Percentiles rank a stretch among this genome's conserved stretches.
Evolutionary conservation across 2,329 filamentous ascomycete species (phyloP).

Genomic region (Colletotrichum sp.): DNA sequence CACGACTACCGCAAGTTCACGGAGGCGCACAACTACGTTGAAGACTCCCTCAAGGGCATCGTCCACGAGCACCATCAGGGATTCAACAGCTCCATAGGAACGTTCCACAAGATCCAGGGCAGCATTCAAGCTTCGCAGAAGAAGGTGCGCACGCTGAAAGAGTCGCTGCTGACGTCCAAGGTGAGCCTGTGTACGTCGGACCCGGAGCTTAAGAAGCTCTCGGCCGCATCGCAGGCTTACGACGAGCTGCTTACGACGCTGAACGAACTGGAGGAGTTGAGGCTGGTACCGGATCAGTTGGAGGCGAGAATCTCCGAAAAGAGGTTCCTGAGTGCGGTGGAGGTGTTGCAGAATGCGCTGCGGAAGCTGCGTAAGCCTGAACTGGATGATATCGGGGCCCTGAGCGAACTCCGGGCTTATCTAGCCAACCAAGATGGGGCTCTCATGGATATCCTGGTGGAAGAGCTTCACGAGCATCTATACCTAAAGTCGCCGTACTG

Average conservation of each 20-base stretch:
- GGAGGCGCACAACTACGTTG: constrained; percentile 84
- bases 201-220: constrained; percentile 89
- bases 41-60: constrained; percentile 89
- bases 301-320: constrained; percentile 97
- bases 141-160: constrained; percentile 81
- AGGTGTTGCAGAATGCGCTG: constrained; percentile 86
- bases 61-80: constrained; percentile 99
- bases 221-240: constrained; percentile 86
- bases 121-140: constrained; percentile 90
- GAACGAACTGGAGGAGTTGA: constrained; percentile 84
- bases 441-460: constrained; percentile 92
- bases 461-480: constrained; percentile 95
- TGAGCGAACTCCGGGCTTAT: constrained; percentile 86
- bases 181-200: constrained; percentile 82
- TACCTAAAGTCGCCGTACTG: constrained; percentile 98
- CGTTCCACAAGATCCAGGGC: constrained; percentile 97
- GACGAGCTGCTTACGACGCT: constrained; percentile 87
- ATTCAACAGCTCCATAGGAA: constrained; percentile 98
- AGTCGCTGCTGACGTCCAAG: constrained; percentile 83
- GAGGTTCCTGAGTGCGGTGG: constrained; percentile 89
- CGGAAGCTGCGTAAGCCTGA: constrained; percentile 85
- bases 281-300: constrained; percentile 87
- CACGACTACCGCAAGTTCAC: constrained; percentile 87
- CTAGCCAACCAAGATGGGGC: constrained; percentile 91
- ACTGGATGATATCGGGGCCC: constrained; percentile 87